A percentile compares a stretch with the other conserved stretches of the same genome.
Conservation (phyloP, 371 early-diverging fungal genomes). For the Rhizopus sp. region DNA sequence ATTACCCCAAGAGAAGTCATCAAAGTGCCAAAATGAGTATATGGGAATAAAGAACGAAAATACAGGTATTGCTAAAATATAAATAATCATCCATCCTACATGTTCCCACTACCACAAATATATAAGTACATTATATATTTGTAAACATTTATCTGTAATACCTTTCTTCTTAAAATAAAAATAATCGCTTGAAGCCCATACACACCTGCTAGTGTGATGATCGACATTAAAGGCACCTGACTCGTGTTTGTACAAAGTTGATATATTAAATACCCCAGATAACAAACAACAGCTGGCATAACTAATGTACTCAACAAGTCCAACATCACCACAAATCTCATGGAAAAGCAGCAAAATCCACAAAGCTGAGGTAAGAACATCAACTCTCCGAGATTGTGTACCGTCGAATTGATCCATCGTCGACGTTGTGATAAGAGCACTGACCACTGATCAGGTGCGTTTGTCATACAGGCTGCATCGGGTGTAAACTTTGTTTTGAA, state of each 20-base stretch:
- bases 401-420: slow-evolving; percentile 97
- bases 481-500: slow-evolving; percentile 94
- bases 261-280: slow-evolving; percentile 78
- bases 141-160: slow-evolving; percentile 59
- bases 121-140: background rate
- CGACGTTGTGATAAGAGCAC: slow-evolving; percentile 95
- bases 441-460: slow-evolving; percentile 92
- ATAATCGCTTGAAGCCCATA: slow-evolving; percentile 89
- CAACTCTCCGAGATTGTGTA: slow-evolving; percentile 94
- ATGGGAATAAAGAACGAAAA: slow-evolving; percentile 67
- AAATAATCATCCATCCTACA: slow-evolving; percentile 88
- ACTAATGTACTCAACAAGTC: slow-evolving; percentile 89
- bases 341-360: slow-evolving; percentile 95
- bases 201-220: slow-evolving; percentile 75
- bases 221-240: slow-evolving; percentile 63
- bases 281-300: slow-evolving; percentile 91
- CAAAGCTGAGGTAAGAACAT: slow-evolving; percentile 85
- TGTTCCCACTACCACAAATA: slow-evolving; percentile 50
- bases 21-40: slow-evolving; percentile 92
- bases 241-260: slow-evolving; percentile 52
- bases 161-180: slow-evolving; percentile 84
- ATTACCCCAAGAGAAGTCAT: slow-evolving; percentile 91
- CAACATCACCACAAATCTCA: slow-evolving; percentile 93
- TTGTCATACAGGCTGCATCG: slow-evolving; percentile 93
- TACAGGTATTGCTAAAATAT: slow-evolving; percentile 69